Percentiles rank a stretch among this genome's conserved stretches.
Evolutionary conservation across 352 stramenopile species (phyloP).

Genomic region (Pythium periplocum): DNA sequence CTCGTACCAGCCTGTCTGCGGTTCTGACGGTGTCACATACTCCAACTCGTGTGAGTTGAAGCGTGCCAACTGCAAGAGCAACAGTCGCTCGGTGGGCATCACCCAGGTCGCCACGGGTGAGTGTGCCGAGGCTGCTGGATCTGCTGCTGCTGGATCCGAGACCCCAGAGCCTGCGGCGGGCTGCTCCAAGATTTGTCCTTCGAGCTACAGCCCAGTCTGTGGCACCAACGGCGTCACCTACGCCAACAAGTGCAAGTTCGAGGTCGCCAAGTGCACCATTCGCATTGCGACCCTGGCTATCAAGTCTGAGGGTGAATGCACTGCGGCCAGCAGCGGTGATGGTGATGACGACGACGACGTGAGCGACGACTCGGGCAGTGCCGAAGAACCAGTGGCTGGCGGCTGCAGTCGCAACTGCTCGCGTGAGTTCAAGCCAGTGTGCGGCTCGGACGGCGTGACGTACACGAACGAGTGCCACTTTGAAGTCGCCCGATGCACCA

Average conservation of each 20-base stretch:
- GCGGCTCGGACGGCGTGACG: constrained; percentile 16
- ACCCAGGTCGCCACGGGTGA: constrained; percentile 15
- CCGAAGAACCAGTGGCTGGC: not conserved
- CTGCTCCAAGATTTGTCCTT: no score
- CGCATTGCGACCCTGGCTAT: constrained; percentile 16
- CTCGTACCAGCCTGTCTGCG: no score
- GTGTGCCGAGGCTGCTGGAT: constrained; percentile 4
- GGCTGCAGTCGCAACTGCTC: not conserved
- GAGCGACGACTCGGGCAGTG: not conserved
- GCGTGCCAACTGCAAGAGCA: constrained; percentile 4
- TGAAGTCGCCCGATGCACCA: constrained; percentile 11
- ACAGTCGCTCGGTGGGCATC: not conserved
- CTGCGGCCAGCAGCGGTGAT: not conserved
- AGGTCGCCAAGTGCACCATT: constrained; percentile 21
- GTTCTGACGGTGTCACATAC: constrained; percentile 4
- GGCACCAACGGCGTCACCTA: constrained; percentile 24
- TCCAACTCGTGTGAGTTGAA: constrained; percentile 9
- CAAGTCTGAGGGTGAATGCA: constrained; percentile 6
- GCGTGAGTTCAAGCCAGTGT: constrained; percentile 8
- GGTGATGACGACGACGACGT: constrained; percentile 4
- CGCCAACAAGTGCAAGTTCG: constrained; percentile 25
- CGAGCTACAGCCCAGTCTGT: no score
- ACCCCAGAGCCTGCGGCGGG: not conserved
- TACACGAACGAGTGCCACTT: constrained; percentile 23
- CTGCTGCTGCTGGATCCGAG: not conserved